Evolutionary conservation across 2,329 filamentous ascomycete species (phyloP).

Genomic region (Alternaria infectoria): DNA sequence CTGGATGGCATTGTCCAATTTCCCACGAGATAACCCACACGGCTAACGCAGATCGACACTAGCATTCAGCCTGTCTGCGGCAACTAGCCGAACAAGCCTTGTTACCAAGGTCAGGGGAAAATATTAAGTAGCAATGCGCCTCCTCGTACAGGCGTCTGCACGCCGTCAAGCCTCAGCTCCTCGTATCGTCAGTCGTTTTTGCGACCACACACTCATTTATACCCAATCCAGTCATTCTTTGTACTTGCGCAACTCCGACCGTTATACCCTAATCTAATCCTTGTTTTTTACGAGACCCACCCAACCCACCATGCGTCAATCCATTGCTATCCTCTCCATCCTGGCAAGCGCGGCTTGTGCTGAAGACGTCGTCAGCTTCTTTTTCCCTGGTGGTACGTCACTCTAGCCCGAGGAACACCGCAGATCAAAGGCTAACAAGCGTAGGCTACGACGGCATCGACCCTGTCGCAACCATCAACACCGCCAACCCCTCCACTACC

Average conservation of each 20-base stretch:
- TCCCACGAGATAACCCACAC: not conserved
- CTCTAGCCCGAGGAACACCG: not conserved
- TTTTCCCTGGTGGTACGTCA: conserved; percentile 30
- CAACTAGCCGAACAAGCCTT: conserved; percentile 15
- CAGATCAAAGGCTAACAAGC: not conserved
- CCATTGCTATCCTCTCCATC: conserved; percentile 24
- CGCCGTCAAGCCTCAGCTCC: not conserved
- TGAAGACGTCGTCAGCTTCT: conserved; percentile 25
- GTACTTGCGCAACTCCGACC: not conserved
- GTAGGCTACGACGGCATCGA: conserved; percentile 23
- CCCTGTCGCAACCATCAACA: conserved; percentile 32
- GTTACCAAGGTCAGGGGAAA: conserved; percentile 12
- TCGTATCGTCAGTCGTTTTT: conserved; percentile 2
- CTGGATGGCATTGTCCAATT: conserved; percentile 4
- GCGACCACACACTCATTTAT: conserved; percentile 10
- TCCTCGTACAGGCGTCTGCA: conserved; percentile 7
- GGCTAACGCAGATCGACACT: conserved; percentile 9
- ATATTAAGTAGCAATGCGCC: conserved; percentile 5
- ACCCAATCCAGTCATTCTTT: conserved; percentile 6
- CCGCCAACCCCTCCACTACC: conserved; percentile 28
- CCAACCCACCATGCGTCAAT: conserved; percentile 27
- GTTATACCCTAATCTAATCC: conserved; percentile 3
- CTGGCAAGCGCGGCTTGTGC: conserved; percentile 25
- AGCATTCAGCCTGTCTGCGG: not conserved
- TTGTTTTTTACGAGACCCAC: conserved; percentile 5